These are phyloP conservation scores for Ogataea nonfermentans DNA, from an alignment of 805 yeast species.

Conservation along the genomic window DNA sequence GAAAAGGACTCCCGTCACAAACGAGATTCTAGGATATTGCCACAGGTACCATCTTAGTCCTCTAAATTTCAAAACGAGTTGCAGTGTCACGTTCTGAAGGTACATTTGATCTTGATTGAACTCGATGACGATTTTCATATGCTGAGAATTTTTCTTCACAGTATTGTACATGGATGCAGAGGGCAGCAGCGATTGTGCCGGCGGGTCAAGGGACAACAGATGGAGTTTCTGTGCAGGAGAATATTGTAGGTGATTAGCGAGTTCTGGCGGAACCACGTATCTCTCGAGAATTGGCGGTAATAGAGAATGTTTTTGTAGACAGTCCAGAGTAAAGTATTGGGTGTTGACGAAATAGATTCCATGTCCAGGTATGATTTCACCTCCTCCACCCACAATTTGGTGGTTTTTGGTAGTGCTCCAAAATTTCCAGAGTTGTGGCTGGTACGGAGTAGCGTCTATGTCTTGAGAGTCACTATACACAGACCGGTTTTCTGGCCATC, in stretches of 20 bases:
- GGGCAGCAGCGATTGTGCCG: constrained; percentile 8
- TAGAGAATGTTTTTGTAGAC: constrained; percentile 11
- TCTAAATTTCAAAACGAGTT: constrained; percentile 37
- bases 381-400: constrained; percentile 15
- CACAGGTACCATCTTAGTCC: constrained; percentile 43
- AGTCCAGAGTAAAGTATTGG: constrained; percentile 14
- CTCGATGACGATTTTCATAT: constrained; percentile 25
- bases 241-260: constrained; percentile 8
- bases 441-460: no score
- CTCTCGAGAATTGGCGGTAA: constrained; percentile 17
- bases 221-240: constrained; percentile 9
- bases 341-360: constrained; percentile 23
- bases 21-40: constrained; percentile 34
- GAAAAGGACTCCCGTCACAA: constrained; percentile 36
- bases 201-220: constrained; percentile 12
- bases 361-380: constrained; percentile 7
- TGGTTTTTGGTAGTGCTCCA: constrained; percentile 7
- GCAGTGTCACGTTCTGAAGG: constrained; percentile 17
- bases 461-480: neutral
- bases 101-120: constrained; percentile 20
- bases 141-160: constrained; percentile 9
- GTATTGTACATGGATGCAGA: constrained; percentile 2
- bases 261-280: constrained; percentile 16
- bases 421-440: constrained; percentile 5
- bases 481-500: constrained; percentile 24